A percentile compares a stretch with the other conserved stretches of the same genome.
Conservation (phyloP, 139 green algal species). For the Pleodorina starrii region DNA sequence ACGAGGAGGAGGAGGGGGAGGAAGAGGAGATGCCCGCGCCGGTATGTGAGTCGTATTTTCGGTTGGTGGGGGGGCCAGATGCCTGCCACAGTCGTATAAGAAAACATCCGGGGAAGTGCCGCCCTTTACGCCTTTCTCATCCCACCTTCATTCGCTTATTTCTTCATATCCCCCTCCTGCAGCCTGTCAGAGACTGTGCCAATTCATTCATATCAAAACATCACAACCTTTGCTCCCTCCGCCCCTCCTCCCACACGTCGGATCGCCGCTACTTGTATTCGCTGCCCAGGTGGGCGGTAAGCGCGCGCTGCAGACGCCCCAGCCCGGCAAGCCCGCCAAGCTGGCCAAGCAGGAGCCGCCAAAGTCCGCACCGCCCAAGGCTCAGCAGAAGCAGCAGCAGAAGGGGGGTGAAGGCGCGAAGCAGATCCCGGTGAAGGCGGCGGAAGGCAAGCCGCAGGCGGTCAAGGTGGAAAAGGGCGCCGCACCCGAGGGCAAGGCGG, state of each 20-base stretch:
- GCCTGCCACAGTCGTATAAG: neutral
- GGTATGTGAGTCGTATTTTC: neutral
- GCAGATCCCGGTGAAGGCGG: neutral
- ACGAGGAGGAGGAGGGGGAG: constrained; percentile 34
- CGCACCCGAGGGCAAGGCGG: neutral
- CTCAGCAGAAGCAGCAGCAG: neutral
- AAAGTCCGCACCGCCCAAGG: constrained; percentile 29
- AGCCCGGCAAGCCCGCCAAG: constrained; percentile 17
- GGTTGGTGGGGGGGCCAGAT: too few relatives aligned
- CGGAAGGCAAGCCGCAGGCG: constrained; percentile 21
- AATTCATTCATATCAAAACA: neutral
- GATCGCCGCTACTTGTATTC: neutral
- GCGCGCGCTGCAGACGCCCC: constrained; percentile 23
- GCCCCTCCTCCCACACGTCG: neutral
- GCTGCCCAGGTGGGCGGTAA: constrained; percentile 42
- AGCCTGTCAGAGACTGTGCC: too few relatives aligned
- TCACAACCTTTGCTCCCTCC: neutral
- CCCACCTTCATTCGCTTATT: neutral
- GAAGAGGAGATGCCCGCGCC: neutral
- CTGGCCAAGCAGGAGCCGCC: neutral
- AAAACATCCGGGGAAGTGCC: neutral
- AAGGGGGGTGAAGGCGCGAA: neutral
- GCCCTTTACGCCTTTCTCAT: neutral
- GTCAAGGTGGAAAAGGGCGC: neutral
- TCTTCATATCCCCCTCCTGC: too few relatives aligned